A percentile compares a stretch with the other conserved stretches of the same genome.
These are phyloP conservation scores for Starmerella khaoyaiensis DNA, from an alignment of 805 yeast species.

Conservation along the genomic window DNA sequence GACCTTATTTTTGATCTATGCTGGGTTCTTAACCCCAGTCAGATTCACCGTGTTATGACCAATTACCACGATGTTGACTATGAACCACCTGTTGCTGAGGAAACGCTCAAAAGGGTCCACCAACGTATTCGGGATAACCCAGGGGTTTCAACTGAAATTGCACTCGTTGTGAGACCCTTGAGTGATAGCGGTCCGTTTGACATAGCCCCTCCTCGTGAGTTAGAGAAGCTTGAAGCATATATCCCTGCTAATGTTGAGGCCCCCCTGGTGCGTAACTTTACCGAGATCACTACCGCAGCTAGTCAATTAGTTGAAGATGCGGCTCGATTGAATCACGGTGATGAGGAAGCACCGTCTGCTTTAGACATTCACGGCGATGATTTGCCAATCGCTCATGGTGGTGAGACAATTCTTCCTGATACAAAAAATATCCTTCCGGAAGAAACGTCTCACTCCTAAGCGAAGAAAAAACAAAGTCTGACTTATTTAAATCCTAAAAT, in stretches of 20 bases:
- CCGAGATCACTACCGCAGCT: conserved; percentile 44
- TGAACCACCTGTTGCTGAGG: conserved; percentile 80
- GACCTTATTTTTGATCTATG: conserved; percentile 89
- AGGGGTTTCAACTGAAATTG: conserved; percentile 29
- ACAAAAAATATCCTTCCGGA: no score
- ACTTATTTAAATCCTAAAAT: no score
- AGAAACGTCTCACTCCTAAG: no score
- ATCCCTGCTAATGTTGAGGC: conserved; percentile 89
- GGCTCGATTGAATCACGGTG: background rate
- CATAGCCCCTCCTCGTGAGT: conserved; percentile 42
- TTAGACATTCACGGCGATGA: no score
- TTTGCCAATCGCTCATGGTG: no score
- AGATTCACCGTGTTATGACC: conserved; percentile 79
- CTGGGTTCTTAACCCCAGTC: conserved; percentile 86
- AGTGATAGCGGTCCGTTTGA: conserved; percentile 33
- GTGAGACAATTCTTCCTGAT: no score
- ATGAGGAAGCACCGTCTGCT: no score
- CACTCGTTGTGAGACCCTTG: conserved; percentile 31
- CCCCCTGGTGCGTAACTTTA: conserved; percentile 77
- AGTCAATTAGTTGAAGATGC: conserved; percentile 11
- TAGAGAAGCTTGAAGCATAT: conserved; percentile 53
- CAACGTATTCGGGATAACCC: conserved; percentile 32
- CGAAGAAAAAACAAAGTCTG: no score
- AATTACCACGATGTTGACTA: conserved; percentile 88
- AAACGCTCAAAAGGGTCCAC: conserved; percentile 68